Evolutionary conservation across 441 rosid species (phyloP).

Genomic region (Populus hybrid): DNA sequence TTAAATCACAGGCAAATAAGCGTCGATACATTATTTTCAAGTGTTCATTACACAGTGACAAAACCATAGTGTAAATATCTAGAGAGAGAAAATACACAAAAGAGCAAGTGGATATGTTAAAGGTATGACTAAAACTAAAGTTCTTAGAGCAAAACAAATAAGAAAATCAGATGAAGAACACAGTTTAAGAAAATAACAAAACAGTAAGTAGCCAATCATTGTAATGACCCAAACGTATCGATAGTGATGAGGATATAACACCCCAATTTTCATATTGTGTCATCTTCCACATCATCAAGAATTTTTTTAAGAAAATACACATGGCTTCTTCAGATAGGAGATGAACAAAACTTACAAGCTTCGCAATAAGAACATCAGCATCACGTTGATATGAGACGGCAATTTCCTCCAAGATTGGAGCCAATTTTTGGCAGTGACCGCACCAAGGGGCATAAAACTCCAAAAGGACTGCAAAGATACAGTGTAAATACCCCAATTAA

Average conservation of each 20-base stretch:
- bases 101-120: too few relatives aligned
- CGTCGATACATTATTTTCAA: too few relatives aligned
- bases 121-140: neutral
- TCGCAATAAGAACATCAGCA: slow-evolving; percentile 63
- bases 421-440: slow-evolving; percentile 90
- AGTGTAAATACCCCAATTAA: neutral
- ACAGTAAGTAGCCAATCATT: neutral
- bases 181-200: neutral
- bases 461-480: slow-evolving; percentile 58
- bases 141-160: neutral
- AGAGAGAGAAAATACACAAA: neutral
- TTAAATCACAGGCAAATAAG: neutral
- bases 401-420: slow-evolving; percentile 93
- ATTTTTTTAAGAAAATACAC: neutral
- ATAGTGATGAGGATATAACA: too few relatives aligned
- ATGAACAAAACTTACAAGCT: slow-evolving; percentile 57
- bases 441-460: slow-evolving; percentile 99
- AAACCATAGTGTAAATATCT: neutral
- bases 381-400: slow-evolving; percentile 62
- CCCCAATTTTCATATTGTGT: neutral
- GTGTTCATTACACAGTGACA: too few relatives aligned
- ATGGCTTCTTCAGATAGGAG: neutral
- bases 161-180: neutral
- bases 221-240: neutral
- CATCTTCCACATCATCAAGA: neutral